phyloP scores from a whole-genome alignment of 257 asterid genomes.

The Ilex asprella region DNA sequence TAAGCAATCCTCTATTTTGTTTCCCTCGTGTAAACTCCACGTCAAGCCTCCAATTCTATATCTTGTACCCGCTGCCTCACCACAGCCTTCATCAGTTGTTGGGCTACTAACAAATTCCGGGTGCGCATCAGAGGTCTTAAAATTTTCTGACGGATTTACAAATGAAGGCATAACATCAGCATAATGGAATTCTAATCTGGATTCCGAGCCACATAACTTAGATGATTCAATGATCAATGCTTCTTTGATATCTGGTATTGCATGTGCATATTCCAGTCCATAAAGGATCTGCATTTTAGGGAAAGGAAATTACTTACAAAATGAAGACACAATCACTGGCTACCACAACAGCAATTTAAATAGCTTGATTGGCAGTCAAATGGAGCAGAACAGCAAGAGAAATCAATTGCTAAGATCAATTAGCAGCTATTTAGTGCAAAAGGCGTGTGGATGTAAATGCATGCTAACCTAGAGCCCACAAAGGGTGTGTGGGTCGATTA shows the following conservation, averaged over 20 bases:
- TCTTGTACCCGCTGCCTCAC: conserved; percentile 25
- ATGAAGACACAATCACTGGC: conserved; percentile 10
- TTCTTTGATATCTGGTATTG: conserved; percentile 51
- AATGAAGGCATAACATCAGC: conserved; percentile 61
- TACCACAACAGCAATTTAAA: background rate
- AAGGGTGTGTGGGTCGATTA: no score
- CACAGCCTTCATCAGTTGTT: conserved; percentile 18
- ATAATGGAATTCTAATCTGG: conserved; percentile 30
- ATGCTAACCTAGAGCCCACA: no score
- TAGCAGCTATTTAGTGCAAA: no score
- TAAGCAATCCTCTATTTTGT: conserved; percentile 63
- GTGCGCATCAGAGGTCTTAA: conserved; percentile 18
- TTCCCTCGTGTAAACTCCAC: conserved; percentile 70
- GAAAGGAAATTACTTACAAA: conserved; percentile 13
- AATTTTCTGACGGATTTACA: conserved; percentile 37
- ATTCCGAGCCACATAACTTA: conserved; percentile 21
- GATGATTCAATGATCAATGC: conserved; percentile 19
- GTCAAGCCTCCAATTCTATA: conserved; percentile 67
- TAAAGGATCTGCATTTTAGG: conserved; percentile 59
- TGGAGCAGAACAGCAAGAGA: no score
- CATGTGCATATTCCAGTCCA: conserved; percentile 88
- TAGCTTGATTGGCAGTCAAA: no score
- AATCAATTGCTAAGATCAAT: no score
- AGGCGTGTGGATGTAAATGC: no score
- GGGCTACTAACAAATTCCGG: conserved; percentile 19